Evolutionary conservation across 2,329 filamentous ascomycete genomes (phyloP), one percentile per base, ranked within the genome.

Genomic region (Neurospora crassa): DNA sequence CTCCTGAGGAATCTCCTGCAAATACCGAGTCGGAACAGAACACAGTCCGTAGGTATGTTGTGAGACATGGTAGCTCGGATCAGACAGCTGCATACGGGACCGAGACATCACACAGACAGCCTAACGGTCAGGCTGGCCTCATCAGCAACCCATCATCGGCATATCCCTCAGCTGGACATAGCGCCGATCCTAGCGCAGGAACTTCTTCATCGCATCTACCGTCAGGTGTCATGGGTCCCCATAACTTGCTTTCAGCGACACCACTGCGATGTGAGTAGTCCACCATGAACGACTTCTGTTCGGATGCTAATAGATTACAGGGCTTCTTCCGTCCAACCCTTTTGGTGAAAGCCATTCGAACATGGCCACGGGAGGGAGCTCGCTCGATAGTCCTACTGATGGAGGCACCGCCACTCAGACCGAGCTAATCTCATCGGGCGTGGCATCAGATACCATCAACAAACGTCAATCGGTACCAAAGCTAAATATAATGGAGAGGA

Each of bases 401-500:
- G 43, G 24, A 76, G 68, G 12, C n/a, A 71, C 70, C 24, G 40
- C 14, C 11, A 14, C 20, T 10, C 59, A 45, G 29, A 29, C 24
- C 29, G 16, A n/a, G 63, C 40, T 67, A 68, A 12, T 78, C 78
- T 10, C 70, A 5, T 63, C 67, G 1, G 40, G 71, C 1, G 72
- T 75, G 7, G 72, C 74, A 7, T 82, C 82, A 1, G 80, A 82
- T 68, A 79, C 80, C n/a, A 77, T 78, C 1, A 82, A 80, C 71
- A 81, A 81, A 47, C 75, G 76, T 34, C 79, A 79, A 37, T 79
- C 79, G 68, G 82, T 84, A 70, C 75, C 75, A 10, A 82, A 83
- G 74, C 76, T 82, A 14, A 76, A 72, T 45, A 80, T 80, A 0
- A 80, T 84, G 24, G 78, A 82, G 69, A 80, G 80, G 70, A 79